A percentile compares a stretch with the other conserved stretches of the same genome.
These are phyloP conservation scores for Candida rishiriensis DNA, from an alignment of 805 yeast species.

Conservation along the genomic window DNA sequence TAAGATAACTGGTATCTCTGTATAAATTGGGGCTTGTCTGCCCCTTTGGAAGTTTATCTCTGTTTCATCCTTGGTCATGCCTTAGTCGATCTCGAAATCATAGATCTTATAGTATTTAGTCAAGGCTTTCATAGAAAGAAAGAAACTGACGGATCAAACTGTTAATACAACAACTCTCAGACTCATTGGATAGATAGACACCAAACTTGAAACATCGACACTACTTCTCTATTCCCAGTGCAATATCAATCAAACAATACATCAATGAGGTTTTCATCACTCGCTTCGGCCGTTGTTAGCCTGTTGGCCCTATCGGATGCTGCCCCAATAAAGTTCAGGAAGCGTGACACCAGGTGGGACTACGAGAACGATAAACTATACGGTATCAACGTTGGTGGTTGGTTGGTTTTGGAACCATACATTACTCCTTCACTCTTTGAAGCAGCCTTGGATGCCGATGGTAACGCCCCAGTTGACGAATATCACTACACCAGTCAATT, in stretches of 20 bases:
- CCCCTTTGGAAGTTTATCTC: no score
- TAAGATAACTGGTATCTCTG: no score
- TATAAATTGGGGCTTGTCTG: no score
- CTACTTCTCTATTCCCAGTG: no score
- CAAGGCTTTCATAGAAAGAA: no score
- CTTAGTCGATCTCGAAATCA: no score
- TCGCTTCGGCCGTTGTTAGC: neutral
- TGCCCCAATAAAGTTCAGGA: slow-evolving; percentile 25
- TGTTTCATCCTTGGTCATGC: no score
- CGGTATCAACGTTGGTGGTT: slow-evolving; percentile 86
- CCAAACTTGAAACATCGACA: no score
- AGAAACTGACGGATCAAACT: no score
- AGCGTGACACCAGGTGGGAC: slow-evolving; percentile 30
- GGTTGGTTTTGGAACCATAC: slow-evolving; percentile 85
- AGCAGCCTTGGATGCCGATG: slow-evolving; percentile 36
- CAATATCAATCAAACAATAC: neutral
- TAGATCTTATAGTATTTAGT: no score
- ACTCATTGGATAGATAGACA: no score
- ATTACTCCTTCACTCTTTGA: slow-evolving; percentile 76
- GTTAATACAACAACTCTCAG: no score
- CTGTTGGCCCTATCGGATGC: slow-evolving; percentile 11
- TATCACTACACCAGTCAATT: slow-evolving; percentile 57
- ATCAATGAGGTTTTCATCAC: slow-evolving; percentile 11
- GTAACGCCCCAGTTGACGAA: slow-evolving; percentile 72
- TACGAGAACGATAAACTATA: slow-evolving; percentile 26